Evolutionary conservation across 1,284 basidiomycete species (phyloP).

Genomic region (Albatrellus sp.): DNA sequence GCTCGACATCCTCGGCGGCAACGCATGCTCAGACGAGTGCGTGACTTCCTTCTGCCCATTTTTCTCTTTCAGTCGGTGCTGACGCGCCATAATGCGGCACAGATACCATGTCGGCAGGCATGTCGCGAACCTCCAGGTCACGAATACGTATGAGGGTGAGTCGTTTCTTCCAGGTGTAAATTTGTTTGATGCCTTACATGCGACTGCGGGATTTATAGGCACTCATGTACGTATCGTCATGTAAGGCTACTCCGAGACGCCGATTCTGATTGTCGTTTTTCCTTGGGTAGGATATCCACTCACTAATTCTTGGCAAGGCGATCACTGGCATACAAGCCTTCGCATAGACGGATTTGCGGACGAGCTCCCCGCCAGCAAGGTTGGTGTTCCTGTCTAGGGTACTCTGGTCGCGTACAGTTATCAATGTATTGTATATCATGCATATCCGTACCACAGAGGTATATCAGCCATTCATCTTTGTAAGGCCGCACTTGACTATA

Average conservation of each 20-base stretch:
- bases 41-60: slow-evolving; percentile 15
- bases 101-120: slow-evolving; percentile 86
- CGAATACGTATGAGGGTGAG: slow-evolving; percentile 85
- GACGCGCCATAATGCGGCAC: neutral
- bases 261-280: neutral
- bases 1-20: slow-evolving; percentile 85
- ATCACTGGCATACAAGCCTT: slow-evolving; percentile 84
- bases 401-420: too few relatives aligned
- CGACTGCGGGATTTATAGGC: neutral
- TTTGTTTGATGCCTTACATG: neutral
- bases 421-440: too few relatives aligned
- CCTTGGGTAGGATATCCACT: slow-evolving; percentile 59
- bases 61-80: neutral
- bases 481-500: too few relatives aligned
- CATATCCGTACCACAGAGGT: too few relatives aligned
- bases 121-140: slow-evolving; percentile 84
- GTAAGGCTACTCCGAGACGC: neutral
- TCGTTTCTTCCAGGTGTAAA: slow-evolving; percentile 5
- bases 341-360: neutral
- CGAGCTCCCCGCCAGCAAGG: too few relatives aligned
- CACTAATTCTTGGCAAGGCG: slow-evolving; percentile 84
- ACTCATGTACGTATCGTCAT: neutral
- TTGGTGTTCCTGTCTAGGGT: too few relatives aligned
- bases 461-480: too few relatives aligned
- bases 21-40: slow-evolving; percentile 82